Percentiles rank a stretch among this genome's conserved stretches.
Evolutionary conservation across 2,329 filamentous ascomycete species (phyloP).

Genomic region (Colletotrichum falcatum): DNA sequence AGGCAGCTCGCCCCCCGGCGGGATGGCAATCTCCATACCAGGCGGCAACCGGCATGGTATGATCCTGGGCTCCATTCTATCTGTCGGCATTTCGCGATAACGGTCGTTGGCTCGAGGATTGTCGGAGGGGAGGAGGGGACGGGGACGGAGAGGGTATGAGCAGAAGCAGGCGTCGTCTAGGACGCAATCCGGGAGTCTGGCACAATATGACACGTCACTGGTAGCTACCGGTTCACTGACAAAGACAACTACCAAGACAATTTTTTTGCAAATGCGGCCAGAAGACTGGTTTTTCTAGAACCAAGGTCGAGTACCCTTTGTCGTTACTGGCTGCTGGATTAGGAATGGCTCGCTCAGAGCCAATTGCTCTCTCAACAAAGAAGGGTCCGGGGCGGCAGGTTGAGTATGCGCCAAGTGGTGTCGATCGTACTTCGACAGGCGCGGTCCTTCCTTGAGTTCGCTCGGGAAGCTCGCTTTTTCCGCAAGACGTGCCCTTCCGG

Average conservation of each 20-base stretch:
- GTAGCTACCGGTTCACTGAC: slow-evolving; percentile 30
- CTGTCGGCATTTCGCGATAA: not conserved
- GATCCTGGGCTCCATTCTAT: slow-evolving; percentile 35
- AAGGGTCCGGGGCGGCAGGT: not conserved
- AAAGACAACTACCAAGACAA: slow-evolving; percentile 32
- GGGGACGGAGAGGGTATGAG: too few species aligned
- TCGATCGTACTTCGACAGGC: slow-evolving; percentile 17
- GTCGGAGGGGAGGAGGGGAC: not conserved
- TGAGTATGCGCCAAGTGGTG: slow-evolving; percentile 18
- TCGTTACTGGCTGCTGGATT: slow-evolving; percentile 16
- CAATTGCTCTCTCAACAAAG: slow-evolving; percentile 37
- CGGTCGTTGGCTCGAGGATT: not conserved
- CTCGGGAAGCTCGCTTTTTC: not conserved
- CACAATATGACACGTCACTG: slow-evolving; percentile 38
- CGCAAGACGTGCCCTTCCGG: not conserved
- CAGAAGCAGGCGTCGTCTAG: slow-evolving; percentile 17
- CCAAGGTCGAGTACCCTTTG: slow-evolving; percentile 27
- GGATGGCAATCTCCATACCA: slow-evolving; percentile 43
- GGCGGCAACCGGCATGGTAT: slow-evolving; percentile 33
- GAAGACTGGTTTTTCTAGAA: slow-evolving; percentile 34
- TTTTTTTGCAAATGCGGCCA: slow-evolving; percentile 30
- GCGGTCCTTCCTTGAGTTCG: slow-evolving; percentile 2
- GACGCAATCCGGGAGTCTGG: slow-evolving; percentile 33
- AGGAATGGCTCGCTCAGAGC: slow-evolving; percentile 31
- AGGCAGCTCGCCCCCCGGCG: slow-evolving; percentile 41